These are phyloP conservation scores for Leptographium lundbergii DNA, from an alignment of 2,329 filamentous ascomycete genomes.

Conservation along the genomic window DNA sequence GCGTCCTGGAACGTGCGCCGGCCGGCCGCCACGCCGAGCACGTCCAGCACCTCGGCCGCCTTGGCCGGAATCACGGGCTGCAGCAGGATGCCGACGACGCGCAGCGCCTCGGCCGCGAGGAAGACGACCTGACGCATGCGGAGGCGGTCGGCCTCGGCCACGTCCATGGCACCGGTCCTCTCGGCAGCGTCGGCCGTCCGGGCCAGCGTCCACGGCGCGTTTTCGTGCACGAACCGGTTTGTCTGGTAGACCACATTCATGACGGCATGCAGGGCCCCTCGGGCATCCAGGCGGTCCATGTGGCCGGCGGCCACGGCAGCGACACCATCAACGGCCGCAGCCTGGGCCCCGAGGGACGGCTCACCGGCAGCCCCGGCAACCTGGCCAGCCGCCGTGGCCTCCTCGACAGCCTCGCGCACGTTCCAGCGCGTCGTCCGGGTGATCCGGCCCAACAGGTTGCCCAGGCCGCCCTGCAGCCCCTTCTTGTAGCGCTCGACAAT, in stretches of 20 bases:
- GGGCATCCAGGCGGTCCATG: constrained; percentile 54
- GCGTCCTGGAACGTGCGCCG: constrained; percentile 54
- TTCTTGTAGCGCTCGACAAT: constrained; percentile 72
- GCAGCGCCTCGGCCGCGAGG: constrained; percentile 60
- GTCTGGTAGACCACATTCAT: constrained; percentile 52
- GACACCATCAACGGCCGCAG: constrained; percentile 14
- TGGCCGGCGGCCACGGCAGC: constrained; percentile 29
- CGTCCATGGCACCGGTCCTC: constrained; percentile 22
- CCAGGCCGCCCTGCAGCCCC: constrained; percentile 61
- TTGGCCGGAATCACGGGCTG: constrained; percentile 87
- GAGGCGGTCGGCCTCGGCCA: constrained; percentile 4
- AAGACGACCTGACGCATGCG: constrained; percentile 52
- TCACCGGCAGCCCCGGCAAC: constrained; percentile 15
- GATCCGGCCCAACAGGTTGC: constrained; percentile 66
- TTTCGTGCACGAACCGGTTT: constrained; percentile 53
- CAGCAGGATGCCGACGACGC: constrained; percentile 70
- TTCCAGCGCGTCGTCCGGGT: constrained; percentile 58
- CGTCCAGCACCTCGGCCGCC: constrained; percentile 57
- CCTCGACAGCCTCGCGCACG: constrained; percentile 43
- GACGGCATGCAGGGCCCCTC: constrained; percentile 51
- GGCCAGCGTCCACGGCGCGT: constrained; percentile 54
- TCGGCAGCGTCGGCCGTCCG: constrained; percentile 52
- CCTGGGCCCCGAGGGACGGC: not conserved
- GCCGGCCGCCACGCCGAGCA: constrained; percentile 55
- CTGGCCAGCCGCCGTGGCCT: not conserved